phyloP scores from a whole-genome alignment of 1,139 yeast species.

The Eremothecium sinecaudum region DNA sequence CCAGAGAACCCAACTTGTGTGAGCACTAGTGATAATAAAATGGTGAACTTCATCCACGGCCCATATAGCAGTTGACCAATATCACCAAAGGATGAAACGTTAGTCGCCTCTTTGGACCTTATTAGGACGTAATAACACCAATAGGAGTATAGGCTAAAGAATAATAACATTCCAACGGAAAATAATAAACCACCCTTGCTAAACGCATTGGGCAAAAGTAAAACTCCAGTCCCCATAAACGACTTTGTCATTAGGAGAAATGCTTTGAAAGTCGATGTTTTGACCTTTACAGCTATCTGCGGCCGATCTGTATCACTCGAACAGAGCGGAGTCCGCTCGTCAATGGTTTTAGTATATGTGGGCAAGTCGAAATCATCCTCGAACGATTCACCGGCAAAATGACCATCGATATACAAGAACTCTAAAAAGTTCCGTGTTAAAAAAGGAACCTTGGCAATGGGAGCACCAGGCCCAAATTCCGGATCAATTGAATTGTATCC shows the following conservation, averaged over 20 bases:
- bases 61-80: slow-evolving; percentile 60
- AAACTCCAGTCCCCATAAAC: slow-evolving; percentile 70
- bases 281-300: slow-evolving; percentile 35
- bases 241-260: slow-evolving; percentile 62
- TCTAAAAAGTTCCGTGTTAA: slow-evolving; percentile 64
- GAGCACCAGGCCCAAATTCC: slow-evolving; percentile 16
- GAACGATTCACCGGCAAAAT: slow-evolving; percentile 73
- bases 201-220: slow-evolving; percentile 66
- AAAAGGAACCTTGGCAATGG: slow-evolving; percentile 35
- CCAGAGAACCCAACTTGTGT: slow-evolving; percentile 75
- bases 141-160: slow-evolving; percentile 58
- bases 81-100: slow-evolving; percentile 66
- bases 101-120: slow-evolving; percentile 45
- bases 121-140: slow-evolving; percentile 62
- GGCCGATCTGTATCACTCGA: slow-evolving; percentile 7
- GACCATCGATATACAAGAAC: slow-evolving; percentile 66
- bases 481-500: slow-evolving; percentile 1
- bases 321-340: slow-evolving; percentile 42
- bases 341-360: slow-evolving; percentile 27
- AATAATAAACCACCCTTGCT: slow-evolving; percentile 62
- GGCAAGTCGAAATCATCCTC: slow-evolving; percentile 56
- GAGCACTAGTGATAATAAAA: slow-evolving; percentile 51
- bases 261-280: slow-evolving; percentile 59
- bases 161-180: slow-evolving; percentile 42
- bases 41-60: slow-evolving; percentile 45